Base-by-base conservation (phyloP, 495 filamentous ascomycete genomes). In the Podospora pseudoanserina region DNA sequence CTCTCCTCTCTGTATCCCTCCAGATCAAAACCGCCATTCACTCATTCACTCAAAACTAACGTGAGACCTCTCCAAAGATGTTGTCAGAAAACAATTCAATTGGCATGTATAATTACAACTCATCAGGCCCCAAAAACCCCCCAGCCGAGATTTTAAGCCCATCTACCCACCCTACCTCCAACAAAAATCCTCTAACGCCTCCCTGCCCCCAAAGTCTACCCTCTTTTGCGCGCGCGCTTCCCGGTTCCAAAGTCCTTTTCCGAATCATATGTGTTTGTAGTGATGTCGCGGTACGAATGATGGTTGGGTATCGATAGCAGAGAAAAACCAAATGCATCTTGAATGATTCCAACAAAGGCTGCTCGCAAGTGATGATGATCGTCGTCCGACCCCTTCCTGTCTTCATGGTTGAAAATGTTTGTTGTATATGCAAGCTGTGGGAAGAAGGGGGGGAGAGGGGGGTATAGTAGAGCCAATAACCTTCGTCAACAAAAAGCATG, bases 391-490 rank as follows among this genome's bases (percentile, higher is more conserved):
- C 39, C 39, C 39, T 49, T 49, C 39, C 20, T 23, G 39, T 49
- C 39, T 49, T 49, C 3, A 32, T 32, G 39, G 39, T 49, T 49
- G 39, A 49, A 49, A 49, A 49, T 49, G 39, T 11, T 49, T 16
- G 39, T 49, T 49, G 39, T 18, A 49, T 49, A 49, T 49, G 39
- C 39, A 49, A 49, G 39, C n/a, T 26, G 19, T 9, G 55, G 20
- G 55, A 26, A 26, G n/a, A 20, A 20, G 55, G 20, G 20, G 20
- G 20, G 19, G 19, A 19, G 20, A 20, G 20, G 20, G 55, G 55
- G 23, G 55, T 58, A 58, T 58, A 49, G 39, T 49, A 49, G 39
- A 49, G 55, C 55, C 55, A 58, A 58, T 32, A 58, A 26, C 55
- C 23, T 19, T 58, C 55, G 23, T 58, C 55, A 23, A 19, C n/a